Evolutionary conservation across 805 yeast genomes (phyloP), one percentile per base, ranked within the genome.

Genomic region (Yarrowia hollandica): DNA sequence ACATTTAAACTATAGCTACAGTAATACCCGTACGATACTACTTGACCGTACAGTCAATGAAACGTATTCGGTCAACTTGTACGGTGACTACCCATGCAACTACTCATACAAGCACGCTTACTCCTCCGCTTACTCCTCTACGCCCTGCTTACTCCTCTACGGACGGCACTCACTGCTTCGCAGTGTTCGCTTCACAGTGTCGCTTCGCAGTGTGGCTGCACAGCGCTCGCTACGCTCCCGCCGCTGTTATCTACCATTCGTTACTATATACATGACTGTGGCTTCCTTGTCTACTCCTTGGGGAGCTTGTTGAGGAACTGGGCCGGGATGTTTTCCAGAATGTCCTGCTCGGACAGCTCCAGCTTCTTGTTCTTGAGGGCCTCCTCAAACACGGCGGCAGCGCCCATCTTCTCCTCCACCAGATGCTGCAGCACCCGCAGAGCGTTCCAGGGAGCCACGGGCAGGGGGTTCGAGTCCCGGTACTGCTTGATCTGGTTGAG

Each of bases 401-500:
- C 19, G 25, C 44, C 35, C 58, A 52, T 25, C 58, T 52, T 35
- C 44, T 52, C 58, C 58, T 52, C 58, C 18, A 52, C 44, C 25
- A 52, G 44, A 52, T 52, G 58, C 44, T 52, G 58, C 42, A 52
- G 44, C 31, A 52, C 58, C 23, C 58, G 58, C 16, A 35, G 1
- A 12, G 44, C 34, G 58, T 52, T 52, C 58, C 58, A 52, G 8
- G 68, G 65, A 8, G 59, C 34, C 30, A 66, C 65, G 15, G 71
- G 67, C 14, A 72, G 72, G 5, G 60, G 61, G 44, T 67, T 68
- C 12, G 61, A 28, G 37, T 72, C 75, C 68, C 90, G 77, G 65
- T 84, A 73, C 60, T 77, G 78, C 59, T 65, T 57, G 14, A 86
- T 72, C 7, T 75, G 70, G 15, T 68, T 67, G 30, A 77, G 65